Evolutionary conservation across 495 filamentous ascomycete species (phyloP).

Genomic region (Penicillium macrosclerotiorum): DNA sequence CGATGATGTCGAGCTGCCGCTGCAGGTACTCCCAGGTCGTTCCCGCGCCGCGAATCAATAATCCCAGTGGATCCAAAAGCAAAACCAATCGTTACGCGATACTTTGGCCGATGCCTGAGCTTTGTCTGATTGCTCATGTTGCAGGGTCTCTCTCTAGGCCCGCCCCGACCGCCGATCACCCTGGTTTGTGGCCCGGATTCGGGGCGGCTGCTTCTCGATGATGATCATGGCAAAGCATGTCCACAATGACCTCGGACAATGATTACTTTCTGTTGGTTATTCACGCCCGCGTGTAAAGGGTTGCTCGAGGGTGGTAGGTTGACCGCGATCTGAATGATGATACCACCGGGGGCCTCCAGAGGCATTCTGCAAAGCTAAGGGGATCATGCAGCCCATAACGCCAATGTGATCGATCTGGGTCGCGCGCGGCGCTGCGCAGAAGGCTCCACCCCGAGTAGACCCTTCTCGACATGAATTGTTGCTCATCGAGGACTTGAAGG

Average conservation of each 20-base stretch:
- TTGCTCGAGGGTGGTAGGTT: background rate
- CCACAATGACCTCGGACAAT: too few relatives aligned
- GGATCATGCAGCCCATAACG: slow-evolving; percentile 13
- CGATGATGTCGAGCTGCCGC: slow-evolving; percentile 11
- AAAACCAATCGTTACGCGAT: slow-evolving; percentile 1
- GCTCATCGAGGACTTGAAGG: too few relatives aligned
- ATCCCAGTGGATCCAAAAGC: slow-evolving; percentile 7
- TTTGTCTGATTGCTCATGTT: slow-evolving; percentile 20
- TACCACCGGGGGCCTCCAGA: slow-evolving; percentile 1
- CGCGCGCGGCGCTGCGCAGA: slow-evolving; percentile 3
- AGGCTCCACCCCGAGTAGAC: slow-evolving; percentile 1
- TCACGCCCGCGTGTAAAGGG: too few relatives aligned
- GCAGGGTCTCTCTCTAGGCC: slow-evolving; percentile 8
- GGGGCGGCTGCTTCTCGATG: too few relatives aligned
- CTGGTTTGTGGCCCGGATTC: too few relatives aligned
- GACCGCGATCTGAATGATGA: slow-evolving; percentile 7
- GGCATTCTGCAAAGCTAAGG: slow-evolving; percentile 10
- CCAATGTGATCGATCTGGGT: slow-evolving; percentile 26
- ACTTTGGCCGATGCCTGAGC: background rate
- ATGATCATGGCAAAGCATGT: too few relatives aligned
- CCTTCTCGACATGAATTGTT: too few relatives aligned
- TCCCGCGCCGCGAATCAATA: slow-evolving; percentile 13
- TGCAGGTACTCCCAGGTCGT: slow-evolving; percentile 22
- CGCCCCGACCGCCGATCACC: too few relatives aligned
- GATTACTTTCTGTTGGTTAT: too few relatives aligned